Evolutionary conservation across 805 yeast genomes (phyloP).

Genomic region (Gaillardinia entomophila): DNA sequence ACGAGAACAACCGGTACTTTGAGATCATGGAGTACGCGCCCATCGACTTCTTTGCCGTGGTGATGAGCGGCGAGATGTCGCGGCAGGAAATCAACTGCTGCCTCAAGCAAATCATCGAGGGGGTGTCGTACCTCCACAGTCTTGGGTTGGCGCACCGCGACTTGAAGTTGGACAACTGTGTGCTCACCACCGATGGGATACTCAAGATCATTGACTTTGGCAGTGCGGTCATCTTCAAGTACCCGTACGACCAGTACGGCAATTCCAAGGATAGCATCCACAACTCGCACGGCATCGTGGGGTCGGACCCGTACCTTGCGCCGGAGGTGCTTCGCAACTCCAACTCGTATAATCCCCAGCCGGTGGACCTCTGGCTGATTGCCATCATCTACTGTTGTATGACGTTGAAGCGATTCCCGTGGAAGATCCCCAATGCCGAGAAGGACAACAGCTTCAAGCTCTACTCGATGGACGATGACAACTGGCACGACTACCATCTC

Average conservation of each 20-base stretch:
- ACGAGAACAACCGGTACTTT: conserved; percentile 62
- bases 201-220: conserved; percentile 80
- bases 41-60: conserved; percentile 78
- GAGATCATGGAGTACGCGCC: conserved; percentile 97
- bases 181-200: conserved; percentile 66
- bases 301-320: conserved; percentile 82
- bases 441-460: conserved; percentile 64
- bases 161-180: conserved; percentile 79
- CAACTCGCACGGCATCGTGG: conserved; percentile 63
- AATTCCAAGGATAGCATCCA: conserved; percentile 34
- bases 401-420: conserved; percentile 80
- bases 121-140: conserved; percentile 68
- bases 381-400: conserved; percentile 84
- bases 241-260: conserved; percentile 58
- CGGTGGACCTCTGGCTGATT: conserved; percentile 79
- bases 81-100: conserved; percentile 80
- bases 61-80: conserved; percentile 79
- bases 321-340: conserved; percentile 64
- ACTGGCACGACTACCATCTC: conserved; percentile 67
- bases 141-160: conserved; percentile 82
- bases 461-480: conserved; percentile 63
- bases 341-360: conserved; percentile 64
- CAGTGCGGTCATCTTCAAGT: conserved; percentile 74
- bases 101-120: conserved; percentile 65
- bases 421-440: conserved; percentile 68